Conservation (phyloP, 768 basidiomycete species). For the Naganishia friedmannii region DNA sequence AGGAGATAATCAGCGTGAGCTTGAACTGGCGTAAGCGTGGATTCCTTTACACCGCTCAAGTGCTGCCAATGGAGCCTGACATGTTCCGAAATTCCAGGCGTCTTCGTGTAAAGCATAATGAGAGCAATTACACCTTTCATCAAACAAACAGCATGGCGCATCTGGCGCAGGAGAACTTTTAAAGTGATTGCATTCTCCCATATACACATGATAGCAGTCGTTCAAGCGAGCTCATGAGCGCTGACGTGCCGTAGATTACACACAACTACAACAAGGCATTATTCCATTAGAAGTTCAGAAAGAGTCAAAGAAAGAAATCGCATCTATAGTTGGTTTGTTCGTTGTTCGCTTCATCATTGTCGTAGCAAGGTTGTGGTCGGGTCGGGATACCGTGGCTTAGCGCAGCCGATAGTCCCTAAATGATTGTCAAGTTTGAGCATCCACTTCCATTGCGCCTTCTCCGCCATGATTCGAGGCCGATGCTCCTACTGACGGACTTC, state of each 20-base stretch:
- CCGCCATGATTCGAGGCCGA: not conserved
- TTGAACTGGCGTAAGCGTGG: too few species aligned
- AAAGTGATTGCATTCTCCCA: too few species aligned
- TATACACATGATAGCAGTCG: too few species aligned
- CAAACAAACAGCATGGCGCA: too few species aligned
- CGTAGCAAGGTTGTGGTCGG: not conserved
- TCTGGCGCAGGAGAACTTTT: too few species aligned
- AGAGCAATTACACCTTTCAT: too few species aligned
- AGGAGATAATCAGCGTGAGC: too few species aligned
- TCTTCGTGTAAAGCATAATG: too few species aligned
- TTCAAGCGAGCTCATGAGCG: not conserved
- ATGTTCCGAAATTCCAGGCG: too few species aligned
- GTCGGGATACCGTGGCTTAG: not conserved
- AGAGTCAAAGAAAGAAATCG: constrained; percentile 7
- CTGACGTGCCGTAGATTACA: not conserved
- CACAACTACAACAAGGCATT: not conserved
- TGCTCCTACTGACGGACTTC: constrained; percentile 35
- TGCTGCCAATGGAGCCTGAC: too few species aligned
- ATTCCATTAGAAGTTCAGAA: not conserved
- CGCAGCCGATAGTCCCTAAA: constrained; percentile 8
- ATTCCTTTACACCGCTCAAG: too few species aligned
- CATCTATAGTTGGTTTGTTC: constrained; percentile 3
- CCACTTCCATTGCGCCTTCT: constrained; percentile 45
- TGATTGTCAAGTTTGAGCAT: constrained; percentile 39
- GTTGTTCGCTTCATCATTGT: not conserved